Evolutionary conservation across 2,329 filamentous ascomycete species (phyloP).

Genomic region (Aspergillus costaricaensis): DNA sequence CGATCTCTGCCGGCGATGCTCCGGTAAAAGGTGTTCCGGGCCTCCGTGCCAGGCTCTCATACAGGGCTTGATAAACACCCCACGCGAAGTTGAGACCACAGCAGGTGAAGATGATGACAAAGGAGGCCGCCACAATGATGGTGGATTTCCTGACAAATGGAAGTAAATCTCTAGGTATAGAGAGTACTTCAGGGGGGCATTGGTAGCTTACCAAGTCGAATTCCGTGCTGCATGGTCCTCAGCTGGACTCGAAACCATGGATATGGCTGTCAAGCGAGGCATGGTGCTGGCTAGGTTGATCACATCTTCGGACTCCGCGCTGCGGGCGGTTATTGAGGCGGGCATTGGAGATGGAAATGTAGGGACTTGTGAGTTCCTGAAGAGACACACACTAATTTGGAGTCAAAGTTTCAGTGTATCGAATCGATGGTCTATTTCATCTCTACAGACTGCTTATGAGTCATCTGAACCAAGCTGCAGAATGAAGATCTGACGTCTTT

Average conservation of each 20-base stretch:
- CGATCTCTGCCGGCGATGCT: conserved; percentile 40
- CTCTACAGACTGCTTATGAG: too few relatives aligned
- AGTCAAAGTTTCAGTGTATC: too few relatives aligned
- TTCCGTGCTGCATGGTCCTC: not conserved
- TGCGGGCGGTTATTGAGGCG: not conserved
- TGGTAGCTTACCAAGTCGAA: not conserved
- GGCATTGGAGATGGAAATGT: too few relatives aligned
- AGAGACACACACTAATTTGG: too few relatives aligned
- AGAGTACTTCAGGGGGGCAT: not conserved
- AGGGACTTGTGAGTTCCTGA: too few relatives aligned
- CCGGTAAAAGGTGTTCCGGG: conserved; percentile 37
- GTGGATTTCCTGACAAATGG: not conserved
- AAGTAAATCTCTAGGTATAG: not conserved
- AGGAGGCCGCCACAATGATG: not conserved
- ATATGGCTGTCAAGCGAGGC: not conserved
- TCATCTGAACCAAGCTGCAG: too few relatives aligned
- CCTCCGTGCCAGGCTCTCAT: conserved; percentile 34
- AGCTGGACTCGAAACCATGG: not conserved
- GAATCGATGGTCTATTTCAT: too few relatives aligned
- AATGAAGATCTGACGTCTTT: too few relatives aligned
- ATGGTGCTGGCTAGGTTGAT: not conserved
- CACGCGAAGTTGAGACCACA: conserved; percentile 45
- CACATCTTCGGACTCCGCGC: not conserved
- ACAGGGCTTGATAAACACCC: conserved; percentile 45
- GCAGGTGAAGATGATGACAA: conserved; percentile 33